These are phyloP conservation scores for Wallacemonas sp. DNA, from an alignment of 208 protist species.

Conservation along the genomic window DNA sequence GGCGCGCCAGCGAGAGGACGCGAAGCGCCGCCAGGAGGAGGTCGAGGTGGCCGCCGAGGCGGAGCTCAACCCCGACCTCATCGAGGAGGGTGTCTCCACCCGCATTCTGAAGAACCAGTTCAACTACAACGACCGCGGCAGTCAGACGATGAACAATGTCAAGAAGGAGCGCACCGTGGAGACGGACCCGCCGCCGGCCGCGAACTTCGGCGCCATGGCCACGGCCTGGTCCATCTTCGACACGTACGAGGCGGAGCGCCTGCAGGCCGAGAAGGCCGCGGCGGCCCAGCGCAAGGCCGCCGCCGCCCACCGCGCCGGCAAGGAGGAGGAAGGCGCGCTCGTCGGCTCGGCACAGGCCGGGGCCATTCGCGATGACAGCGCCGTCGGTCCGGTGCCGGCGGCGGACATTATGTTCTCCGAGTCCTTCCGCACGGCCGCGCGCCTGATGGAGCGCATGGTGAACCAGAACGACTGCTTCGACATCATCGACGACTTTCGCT, in stretches of 20 bases:
- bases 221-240: conserved; percentile 97
- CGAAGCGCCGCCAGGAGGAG: conserved; percentile 65
- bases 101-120: conserved; percentile 97
- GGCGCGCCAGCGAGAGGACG: conserved; percentile 89
- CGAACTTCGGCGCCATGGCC: conserved; percentile 83
- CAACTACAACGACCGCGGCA: conserved; percentile 97
- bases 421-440: conserved; percentile 65
- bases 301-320: conserved; percentile 61
- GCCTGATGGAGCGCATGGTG: conserved; percentile 97
- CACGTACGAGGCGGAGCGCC: conserved; percentile 93
- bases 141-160: conserved; percentile 95
- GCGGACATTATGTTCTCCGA: conserved; percentile 69
- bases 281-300: conserved; percentile 68
- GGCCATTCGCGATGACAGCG: conserved; percentile 25
- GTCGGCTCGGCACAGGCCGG: conserved; percentile 25
- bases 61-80: conserved; percentile 83
- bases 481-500: conserved; percentile 97
- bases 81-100: conserved; percentile 82
- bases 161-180: conserved; percentile 80
- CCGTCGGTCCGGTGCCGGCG: conserved; percentile 29
- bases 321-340: conserved; percentile 68
- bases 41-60: conserved; percentile 72
- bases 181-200: conserved; percentile 93
- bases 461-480: conserved; percentile 97
- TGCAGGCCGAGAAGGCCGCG: conserved; percentile 76